A percentile compares a stretch with the other conserved stretches of the same genome.
Conservation (phyloP, 306 rosid species). For the peach (Prunus persica) region DNA sequence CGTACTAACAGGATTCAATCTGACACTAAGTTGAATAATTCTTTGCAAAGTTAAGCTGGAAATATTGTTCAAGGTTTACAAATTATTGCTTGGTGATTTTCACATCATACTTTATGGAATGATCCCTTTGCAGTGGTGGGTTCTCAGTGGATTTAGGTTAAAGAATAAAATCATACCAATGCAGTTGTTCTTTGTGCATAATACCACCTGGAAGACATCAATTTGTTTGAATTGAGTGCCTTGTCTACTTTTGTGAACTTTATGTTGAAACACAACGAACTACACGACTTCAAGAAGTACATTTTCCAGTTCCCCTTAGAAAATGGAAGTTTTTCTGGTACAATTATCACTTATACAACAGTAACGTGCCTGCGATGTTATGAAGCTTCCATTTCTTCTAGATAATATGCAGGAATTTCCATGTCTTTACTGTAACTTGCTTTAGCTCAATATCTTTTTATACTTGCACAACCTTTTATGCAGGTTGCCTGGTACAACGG, state of each 20-base stretch:
- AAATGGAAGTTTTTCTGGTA: neutral
- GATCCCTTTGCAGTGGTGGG: neutral
- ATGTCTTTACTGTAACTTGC: neutral
- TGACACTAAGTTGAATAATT: neutral
- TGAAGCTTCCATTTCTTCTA: neutral
- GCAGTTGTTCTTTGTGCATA: neutral
- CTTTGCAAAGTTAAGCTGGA: neutral
- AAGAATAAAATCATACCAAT: neutral
- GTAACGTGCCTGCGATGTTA: neutral
- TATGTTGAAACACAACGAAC: neutral
- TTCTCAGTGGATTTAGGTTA: neutral
- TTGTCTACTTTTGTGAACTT: neutral
- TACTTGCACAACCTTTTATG: conserved; percentile 24
- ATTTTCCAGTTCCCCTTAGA: neutral
- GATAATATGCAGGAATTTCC: neutral
- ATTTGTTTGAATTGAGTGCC: neutral
- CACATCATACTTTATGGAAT: neutral
- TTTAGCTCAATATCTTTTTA: conserved; percentile 3
- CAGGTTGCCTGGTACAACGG: conserved; percentile 82
- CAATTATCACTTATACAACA: neutral
- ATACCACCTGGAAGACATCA: neutral
- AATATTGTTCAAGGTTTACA: neutral
- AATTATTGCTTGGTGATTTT: neutral
- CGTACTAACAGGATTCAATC: neutral
- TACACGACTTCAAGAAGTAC: neutral